Percentiles rank a stretch among this genome's conserved stretches.
Conservation (phyloP, 768 basidiomycete genomes). For the Russula virescens region DNA sequence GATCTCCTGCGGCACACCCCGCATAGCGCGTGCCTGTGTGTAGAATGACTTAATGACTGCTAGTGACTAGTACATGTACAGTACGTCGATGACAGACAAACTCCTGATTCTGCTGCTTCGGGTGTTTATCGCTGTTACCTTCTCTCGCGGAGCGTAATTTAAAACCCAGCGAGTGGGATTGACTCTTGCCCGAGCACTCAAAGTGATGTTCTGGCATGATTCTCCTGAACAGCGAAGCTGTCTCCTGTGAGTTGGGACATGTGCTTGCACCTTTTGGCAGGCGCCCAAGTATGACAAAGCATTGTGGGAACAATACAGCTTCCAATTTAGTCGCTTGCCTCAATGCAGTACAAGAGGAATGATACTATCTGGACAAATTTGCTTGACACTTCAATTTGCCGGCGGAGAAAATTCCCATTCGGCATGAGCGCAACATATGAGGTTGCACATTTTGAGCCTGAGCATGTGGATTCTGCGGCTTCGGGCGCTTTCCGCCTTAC, state of each 20-base stretch:
- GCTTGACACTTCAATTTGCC: neutral
- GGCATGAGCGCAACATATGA: neutral
- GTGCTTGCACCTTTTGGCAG: neutral
- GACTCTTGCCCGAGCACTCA: neutral
- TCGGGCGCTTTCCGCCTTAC: neutral
- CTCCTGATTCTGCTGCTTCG: conserved; percentile 15
- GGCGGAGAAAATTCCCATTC: neutral
- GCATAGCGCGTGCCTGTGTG: neutral
- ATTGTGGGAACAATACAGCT: neutral
- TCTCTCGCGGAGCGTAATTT: conserved; percentile 24
- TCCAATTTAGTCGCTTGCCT: conserved; percentile 4
- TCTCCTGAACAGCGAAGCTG: neutral
- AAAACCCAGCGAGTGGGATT: conserved; percentile 22
- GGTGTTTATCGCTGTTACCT: conserved; percentile 13
- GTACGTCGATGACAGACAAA: conserved; percentile 18
- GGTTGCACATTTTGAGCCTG: neutral
- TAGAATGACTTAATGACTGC: neutral
- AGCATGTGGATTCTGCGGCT: neutral
- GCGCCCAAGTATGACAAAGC: neutral
- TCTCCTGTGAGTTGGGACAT: neutral
- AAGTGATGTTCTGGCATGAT: neutral
- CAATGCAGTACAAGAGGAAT: conserved; percentile 4
- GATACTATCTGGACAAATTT: neutral
- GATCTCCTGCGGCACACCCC: neutral
- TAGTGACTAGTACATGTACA: neutral